These are phyloP conservation scores for Saraca asoca DNA, from an alignment of 331 rosid genomes.

Conservation along the genomic window DNA sequence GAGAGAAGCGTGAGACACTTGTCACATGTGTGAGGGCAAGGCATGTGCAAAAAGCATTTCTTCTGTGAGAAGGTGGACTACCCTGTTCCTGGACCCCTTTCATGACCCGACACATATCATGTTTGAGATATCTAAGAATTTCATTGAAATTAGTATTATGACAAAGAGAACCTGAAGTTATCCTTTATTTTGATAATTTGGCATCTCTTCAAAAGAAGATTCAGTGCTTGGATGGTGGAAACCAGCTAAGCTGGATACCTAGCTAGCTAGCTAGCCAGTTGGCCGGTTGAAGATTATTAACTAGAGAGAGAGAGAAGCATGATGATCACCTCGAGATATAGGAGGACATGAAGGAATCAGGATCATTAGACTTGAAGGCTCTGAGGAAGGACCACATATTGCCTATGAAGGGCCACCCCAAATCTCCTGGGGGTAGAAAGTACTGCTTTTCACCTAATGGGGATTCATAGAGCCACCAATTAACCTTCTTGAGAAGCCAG, in stretches of 20 bases:
- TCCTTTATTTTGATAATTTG: too few species aligned
- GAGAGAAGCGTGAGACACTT: too few species aligned
- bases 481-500: slow-evolving; percentile 47
- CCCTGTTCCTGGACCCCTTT: too few species aligned
- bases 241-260: slow-evolving; percentile 2
- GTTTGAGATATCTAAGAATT: too few species aligned
- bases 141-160: too few species aligned
- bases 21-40: too few species aligned
- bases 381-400: slow-evolving; percentile 87
- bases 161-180: too few species aligned
- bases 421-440: slow-evolving; percentile 85
- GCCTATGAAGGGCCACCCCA: slow-evolving; percentile 90
- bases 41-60: too few species aligned
- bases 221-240: background rate
- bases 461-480: slow-evolving; percentile 70
- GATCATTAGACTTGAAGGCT: slow-evolving; percentile 81
- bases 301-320: background rate
- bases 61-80: too few species aligned
- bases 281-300: background rate
- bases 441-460: slow-evolving; percentile 53
- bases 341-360: slow-evolving; percentile 74
- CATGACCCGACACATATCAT: too few species aligned
- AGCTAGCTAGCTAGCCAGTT: background rate
- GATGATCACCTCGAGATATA: slow-evolving; percentile 59
- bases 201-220: too few species aligned